Evolutionary conservation across 2,329 filamentous ascomycete species (phyloP).

Genomic region (Mollisia scopiformis): DNA sequence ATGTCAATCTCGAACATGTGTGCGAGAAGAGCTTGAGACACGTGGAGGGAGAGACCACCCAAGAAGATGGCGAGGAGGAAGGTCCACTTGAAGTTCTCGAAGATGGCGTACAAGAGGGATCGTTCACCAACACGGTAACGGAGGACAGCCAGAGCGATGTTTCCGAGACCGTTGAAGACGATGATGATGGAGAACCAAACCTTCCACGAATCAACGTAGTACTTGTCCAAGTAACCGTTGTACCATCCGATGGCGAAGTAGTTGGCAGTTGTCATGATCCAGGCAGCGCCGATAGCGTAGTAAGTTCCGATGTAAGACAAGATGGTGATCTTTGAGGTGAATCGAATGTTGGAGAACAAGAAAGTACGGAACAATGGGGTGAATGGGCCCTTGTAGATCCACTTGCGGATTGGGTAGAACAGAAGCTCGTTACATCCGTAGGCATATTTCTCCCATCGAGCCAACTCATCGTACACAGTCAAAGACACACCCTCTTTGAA

Average conservation of each 20-base stretch:
- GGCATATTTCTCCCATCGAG: slow-evolving; percentile 86
- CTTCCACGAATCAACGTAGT: slow-evolving; percentile 78
- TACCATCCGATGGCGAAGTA: slow-evolving; percentile 79
- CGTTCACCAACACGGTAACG: slow-evolving; percentile 72
- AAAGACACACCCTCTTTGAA: slow-evolving; percentile 85
- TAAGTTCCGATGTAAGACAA: slow-evolving; percentile 80
- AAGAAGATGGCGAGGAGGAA: slow-evolving; percentile 78
- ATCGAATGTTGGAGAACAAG: slow-evolving; percentile 71
- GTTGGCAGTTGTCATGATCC: slow-evolving; percentile 73
- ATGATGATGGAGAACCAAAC: slow-evolving; percentile 82
- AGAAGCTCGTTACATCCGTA: slow-evolving; percentile 83
- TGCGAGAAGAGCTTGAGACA: slow-evolving; percentile 76
- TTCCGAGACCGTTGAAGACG: slow-evolving; percentile 76
- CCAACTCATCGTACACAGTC: slow-evolving; percentile 82
- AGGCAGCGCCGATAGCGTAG: slow-evolving; percentile 76
- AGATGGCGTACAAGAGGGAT: slow-evolving; percentile 56
- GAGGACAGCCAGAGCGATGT: slow-evolving; percentile 72
- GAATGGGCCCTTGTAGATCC: slow-evolving; percentile 75
- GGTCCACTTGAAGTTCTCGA: slow-evolving; percentile 75
- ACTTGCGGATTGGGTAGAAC: slow-evolving; percentile 76
- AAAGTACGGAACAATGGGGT: slow-evolving; percentile 79
- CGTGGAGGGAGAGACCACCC: slow-evolving; percentile 78
- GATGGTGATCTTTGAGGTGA: slow-evolving; percentile 77
- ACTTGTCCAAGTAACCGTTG: slow-evolving; percentile 78
- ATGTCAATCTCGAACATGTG: slow-evolving; percentile 89